phyloP scores from a whole-genome alignment of 2,329 filamentous ascomycete genomes.

The Penicillium sp. region DNA sequence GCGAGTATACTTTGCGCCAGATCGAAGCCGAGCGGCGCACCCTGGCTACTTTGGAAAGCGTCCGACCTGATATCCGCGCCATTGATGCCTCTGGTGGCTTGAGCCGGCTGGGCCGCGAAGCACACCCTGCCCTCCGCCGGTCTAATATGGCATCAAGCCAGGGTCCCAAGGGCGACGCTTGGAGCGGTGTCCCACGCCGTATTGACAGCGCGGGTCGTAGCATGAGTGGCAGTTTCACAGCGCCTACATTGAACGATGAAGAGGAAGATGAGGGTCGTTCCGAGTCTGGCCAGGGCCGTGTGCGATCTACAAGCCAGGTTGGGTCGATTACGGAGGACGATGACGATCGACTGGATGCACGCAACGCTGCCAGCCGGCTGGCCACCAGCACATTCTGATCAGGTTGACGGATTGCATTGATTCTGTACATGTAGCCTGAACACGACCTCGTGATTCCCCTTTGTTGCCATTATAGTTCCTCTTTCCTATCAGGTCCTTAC shows the following conservation, averaged over 20 bases:
- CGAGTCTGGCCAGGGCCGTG: slow-evolving; percentile 41
- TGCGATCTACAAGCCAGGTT: slow-evolving; percentile 45
- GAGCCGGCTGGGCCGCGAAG: slow-evolving; percentile 80
- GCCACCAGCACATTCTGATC: slow-evolving; percentile 85
- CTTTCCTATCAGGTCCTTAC: slow-evolving; percentile 22
- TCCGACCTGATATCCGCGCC: slow-evolving; percentile 84
- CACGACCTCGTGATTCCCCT: slow-evolving; percentile 34
- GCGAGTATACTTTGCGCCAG: slow-evolving; percentile 89
- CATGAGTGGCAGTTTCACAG: slow-evolving; percentile 66
- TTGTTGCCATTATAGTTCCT: slow-evolving; percentile 16
- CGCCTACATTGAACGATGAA: slow-evolving; percentile 58
- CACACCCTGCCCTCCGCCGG: slow-evolving; percentile 70
- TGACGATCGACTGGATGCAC: slow-evolving; percentile 88
- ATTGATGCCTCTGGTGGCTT: slow-evolving; percentile 90
- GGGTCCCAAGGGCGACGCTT: slow-evolving; percentile 95
- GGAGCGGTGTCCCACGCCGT: slow-evolving; percentile 86
- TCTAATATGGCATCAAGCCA: slow-evolving; percentile 79
- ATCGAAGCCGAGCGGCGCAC: slow-evolving; percentile 94
- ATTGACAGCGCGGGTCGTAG: slow-evolving; percentile 74
- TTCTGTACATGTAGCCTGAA: slow-evolving; percentile 34
- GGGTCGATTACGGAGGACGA: slow-evolving; percentile 52
- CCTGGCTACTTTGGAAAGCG: slow-evolving; percentile 85
- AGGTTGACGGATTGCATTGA: slow-evolving; percentile 11
- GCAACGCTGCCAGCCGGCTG: slow-evolving; percentile 89
- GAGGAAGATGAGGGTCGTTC: slow-evolving; percentile 52